Base-by-base conservation (phyloP, 2,329 filamentous ascomycete genomes). In the Ophiocordyceps sinensis region DNA sequence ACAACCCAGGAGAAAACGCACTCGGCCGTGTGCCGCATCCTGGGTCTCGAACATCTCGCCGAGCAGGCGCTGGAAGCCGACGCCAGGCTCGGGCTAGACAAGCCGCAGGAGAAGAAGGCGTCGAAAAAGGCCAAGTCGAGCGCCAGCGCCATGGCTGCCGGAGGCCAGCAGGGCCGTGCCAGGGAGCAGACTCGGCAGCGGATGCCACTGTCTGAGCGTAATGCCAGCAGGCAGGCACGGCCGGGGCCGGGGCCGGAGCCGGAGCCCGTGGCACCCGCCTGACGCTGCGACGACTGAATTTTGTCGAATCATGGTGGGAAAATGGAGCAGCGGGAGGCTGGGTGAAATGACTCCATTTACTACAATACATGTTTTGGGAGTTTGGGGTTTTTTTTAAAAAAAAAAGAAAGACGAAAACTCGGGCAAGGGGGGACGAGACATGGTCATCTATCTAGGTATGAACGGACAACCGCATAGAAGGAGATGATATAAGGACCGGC, bases 1-100 rank as follows among this genome's bases (percentile, higher is more conserved):
- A 69, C 91, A 49, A 77, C 75, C 46, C 61, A 65, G 37, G 72
- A 73, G 45, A 87, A 81, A 62, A 82, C 73, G 50, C 94, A 95
- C 54, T 64, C 63, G 9, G 77, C 83, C 40, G 60, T 80, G 2
- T 82, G 86, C 53, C 67, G 77, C 43, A 63, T 71, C 1, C 61
- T 96, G 28, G 75, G 70, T 1, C 68, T 85, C 30, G 68, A 77
- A 2, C 70, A 80, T 43, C 60, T 93, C 36, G 52, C 77, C 17
- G 71, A 76, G 28, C 61, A 67, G 44, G 88, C 88, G 1, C 67
- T 66, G 36, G 71, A 75, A 7, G 67, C 80, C 4, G 88, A 95
- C 53, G 57, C 68, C 41, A 65, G 69, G 28, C 62, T 85, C 13
- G 75, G 72, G 14, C 66, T 85, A 41, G 69, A 73, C 43, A 65